A percentile compares a stretch with the other conserved stretches of the same genome.
Conservation (phyloP, 2,329 filamentous ascomycete genomes). For the Ascochyta clinopodiicola region DNA sequence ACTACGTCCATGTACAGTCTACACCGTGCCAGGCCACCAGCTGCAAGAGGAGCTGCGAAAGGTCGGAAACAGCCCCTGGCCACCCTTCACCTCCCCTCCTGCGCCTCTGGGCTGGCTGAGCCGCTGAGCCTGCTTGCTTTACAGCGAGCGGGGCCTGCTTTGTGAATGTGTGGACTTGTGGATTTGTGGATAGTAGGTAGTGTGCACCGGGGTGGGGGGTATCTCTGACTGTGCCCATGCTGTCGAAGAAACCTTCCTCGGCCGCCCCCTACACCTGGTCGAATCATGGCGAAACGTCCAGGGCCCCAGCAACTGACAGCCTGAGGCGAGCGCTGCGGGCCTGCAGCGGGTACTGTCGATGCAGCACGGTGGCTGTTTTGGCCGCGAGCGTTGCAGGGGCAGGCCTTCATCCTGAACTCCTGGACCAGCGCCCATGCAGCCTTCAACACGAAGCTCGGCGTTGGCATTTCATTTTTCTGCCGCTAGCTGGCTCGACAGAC, state of each 20-base stretch:
- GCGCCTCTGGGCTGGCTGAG: conserved; percentile 22
- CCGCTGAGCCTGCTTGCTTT: conserved; percentile 23
- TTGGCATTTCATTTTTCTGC: conserved; percentile 37
- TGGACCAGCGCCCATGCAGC: conserved; percentile 24
- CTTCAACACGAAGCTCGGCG: conserved; percentile 35
- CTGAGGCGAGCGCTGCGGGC: conserved; percentile 31
- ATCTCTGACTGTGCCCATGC: conserved; percentile 34
- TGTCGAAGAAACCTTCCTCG: conserved; percentile 34
- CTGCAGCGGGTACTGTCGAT: conserved; percentile 27
- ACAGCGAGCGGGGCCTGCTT: conserved; percentile 23
- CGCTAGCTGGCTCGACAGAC: conserved; percentile 23
- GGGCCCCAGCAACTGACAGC: conserved; percentile 28
- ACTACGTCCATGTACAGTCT: too few species aligned
- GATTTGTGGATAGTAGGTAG: neutral
- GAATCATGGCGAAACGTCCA: conserved; percentile 37
- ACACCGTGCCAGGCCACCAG: neutral
- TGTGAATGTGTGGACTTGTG: conserved; percentile 6
- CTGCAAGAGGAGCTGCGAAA: neutral
- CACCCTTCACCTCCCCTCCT: neutral
- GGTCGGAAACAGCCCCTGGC: too few species aligned
- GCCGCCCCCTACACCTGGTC: conserved; percentile 32
- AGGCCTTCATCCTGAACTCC: conserved; percentile 18
- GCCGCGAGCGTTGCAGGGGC: conserved; percentile 28
- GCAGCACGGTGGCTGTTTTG: conserved; percentile 21
- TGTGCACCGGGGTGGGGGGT: conserved; percentile 31